Evolutionary conservation across 257 asterid species (phyloP).

Genomic region (Plectranthus barbatus): DNA sequence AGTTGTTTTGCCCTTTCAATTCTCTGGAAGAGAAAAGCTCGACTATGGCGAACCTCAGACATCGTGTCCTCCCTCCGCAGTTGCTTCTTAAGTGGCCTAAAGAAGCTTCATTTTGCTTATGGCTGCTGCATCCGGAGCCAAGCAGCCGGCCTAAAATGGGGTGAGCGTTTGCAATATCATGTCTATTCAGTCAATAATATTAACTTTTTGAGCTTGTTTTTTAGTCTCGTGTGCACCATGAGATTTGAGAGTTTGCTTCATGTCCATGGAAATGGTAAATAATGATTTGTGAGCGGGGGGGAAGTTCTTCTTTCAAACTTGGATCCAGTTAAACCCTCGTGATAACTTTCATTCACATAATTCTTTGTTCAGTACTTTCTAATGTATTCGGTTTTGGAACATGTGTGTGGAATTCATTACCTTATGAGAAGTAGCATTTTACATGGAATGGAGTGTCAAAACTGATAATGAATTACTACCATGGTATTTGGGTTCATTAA

Average conservation of each 20-base stretch:
- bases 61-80: conserved; percentile 91
- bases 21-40: conserved; percentile 59
- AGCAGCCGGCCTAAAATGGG: conserved; percentile 72
- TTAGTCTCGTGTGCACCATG: background rate
- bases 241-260: too few species aligned
- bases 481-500: background rate
- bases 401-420: background rate
- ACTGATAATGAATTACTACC: background rate
- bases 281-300: background rate
- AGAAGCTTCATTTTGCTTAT: conserved; percentile 93
- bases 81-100: conserved; percentile 94
- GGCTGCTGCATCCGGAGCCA: conserved; percentile 95
- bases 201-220: background rate
- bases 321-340: background rate
- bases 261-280: background rate
- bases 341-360: too few species aligned
- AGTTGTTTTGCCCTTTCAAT: conserved; percentile 63
- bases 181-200: background rate
- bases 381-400: background rate
- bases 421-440: background rate
- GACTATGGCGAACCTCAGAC: conserved; percentile 78
- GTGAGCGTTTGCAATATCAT: conserved; percentile 26
- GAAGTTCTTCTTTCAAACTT: background rate
- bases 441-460: background rate
- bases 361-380: too few species aligned